Evolutionary conservation across 495 filamentous ascomycete species (phyloP).

Genomic region (Filosporella fistucella): DNA sequence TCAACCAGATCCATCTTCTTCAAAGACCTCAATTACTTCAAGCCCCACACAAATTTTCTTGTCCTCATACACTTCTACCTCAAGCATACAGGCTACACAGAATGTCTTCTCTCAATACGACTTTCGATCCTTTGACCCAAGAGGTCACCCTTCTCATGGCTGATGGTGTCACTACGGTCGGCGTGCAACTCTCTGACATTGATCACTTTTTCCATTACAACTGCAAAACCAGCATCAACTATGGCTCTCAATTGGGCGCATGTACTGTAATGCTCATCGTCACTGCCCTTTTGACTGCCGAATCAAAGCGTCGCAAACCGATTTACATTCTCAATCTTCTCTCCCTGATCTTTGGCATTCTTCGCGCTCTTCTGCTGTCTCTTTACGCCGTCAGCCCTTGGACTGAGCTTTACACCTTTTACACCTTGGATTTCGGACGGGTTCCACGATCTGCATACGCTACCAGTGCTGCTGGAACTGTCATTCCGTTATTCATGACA

Average conservation of each 20-base stretch:
- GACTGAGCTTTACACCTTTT: constrained; percentile 52
- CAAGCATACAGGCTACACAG: background rate
- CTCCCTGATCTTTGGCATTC: constrained; percentile 51
- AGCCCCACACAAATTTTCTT: background rate
- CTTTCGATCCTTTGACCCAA: constrained; percentile 57
- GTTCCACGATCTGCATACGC: constrained; percentile 42
- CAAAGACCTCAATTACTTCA: background rate
- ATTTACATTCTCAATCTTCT: constrained; percentile 63
- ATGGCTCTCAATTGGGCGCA: constrained; percentile 70
- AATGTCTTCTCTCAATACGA: constrained; percentile 8
- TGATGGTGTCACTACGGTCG: constrained; percentile 45
- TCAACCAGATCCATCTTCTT: background rate
- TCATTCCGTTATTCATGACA: constrained; percentile 54
- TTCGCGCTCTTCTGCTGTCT: constrained; percentile 54
- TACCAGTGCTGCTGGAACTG: constrained; percentile 44
- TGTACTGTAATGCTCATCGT: constrained; percentile 61
- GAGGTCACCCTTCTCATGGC: constrained; percentile 44
- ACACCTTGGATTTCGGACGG: constrained; percentile 49
- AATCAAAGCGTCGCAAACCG: constrained; percentile 53
- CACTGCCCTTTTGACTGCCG: constrained; percentile 57
- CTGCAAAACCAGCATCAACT: constrained; percentile 59
- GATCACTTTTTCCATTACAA: constrained; percentile 36
- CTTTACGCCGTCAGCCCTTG: constrained; percentile 57
- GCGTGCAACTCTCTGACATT: constrained; percentile 43
- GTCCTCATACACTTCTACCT: background rate